These are phyloP conservation scores for Zostera marina DNA, from an alignment of 116 monocot genomes.

Conservation along the genomic window DNA sequence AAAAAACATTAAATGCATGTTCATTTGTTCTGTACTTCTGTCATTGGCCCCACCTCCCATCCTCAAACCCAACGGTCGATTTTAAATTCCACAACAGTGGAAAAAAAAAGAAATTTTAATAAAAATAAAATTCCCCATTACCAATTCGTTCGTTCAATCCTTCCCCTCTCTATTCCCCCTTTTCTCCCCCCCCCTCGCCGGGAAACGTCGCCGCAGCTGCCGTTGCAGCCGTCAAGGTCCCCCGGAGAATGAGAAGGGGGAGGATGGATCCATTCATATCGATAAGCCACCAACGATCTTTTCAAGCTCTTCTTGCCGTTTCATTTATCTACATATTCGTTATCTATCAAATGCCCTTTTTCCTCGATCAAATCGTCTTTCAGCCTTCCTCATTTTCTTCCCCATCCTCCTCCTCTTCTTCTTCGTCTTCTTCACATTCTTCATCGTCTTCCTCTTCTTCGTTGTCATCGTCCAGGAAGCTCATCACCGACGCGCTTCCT, in stretches of 20 bases:
- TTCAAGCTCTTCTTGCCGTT: neutral
- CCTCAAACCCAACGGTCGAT: too few species aligned
- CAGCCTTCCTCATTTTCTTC: neutral
- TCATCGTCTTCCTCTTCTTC: neutral
- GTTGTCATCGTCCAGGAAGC: neutral
- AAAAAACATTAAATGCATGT: too few species aligned
- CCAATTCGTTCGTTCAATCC: neutral
- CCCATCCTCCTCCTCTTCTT: neutral
- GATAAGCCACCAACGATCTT: constrained; percentile 1
- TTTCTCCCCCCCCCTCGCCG: neutral
- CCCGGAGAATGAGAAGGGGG: constrained; percentile 6
- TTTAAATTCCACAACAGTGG: too few species aligned
- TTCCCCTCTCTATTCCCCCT: neutral
- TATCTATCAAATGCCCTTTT: constrained; percentile 4
- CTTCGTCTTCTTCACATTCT: neutral
- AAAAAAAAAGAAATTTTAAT: too few species aligned
- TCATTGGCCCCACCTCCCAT: too few species aligned
- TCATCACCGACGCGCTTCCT: neutral
- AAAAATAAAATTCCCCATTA: too few species aligned
- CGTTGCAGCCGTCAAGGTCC: neutral
- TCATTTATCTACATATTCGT: constrained; percentile 9
- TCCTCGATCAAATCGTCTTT: neutral
- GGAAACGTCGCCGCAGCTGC: neutral
- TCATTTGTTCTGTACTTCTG: too few species aligned
- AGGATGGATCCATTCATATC: neutral